phyloP scores from a whole-genome alignment of 208 protist genomes.

The Acanthamoeba quina region DNA sequence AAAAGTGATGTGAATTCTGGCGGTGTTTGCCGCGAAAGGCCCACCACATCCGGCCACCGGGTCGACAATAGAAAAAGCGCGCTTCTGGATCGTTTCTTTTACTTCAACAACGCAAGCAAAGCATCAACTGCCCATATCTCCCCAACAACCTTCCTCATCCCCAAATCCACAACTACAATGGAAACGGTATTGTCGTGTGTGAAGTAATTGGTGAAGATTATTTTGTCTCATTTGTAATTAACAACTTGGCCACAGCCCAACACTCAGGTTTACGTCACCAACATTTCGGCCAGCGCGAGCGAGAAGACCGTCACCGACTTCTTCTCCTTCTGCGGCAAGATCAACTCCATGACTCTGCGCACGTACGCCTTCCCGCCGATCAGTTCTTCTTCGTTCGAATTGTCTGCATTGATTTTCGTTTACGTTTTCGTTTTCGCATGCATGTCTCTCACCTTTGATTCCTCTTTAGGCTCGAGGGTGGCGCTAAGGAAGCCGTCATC shows the following conservation, averaged over 20 bases:
- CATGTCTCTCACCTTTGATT: neutral
- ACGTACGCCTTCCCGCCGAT: conserved; percentile 69
- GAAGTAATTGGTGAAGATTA: neutral
- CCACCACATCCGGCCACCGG: neutral
- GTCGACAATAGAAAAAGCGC: neutral
- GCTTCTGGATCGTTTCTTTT: neutral
- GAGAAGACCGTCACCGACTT: conserved; percentile 82
- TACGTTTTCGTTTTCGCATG: neutral
- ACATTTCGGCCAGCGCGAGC: conserved; percentile 79
- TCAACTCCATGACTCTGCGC: conserved; percentile 76
- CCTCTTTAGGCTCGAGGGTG: neutral
- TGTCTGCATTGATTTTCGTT: neutral
- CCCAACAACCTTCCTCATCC: neutral
- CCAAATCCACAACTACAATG: neutral
- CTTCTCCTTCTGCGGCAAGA: conserved; percentile 84
- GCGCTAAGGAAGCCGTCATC: conserved; percentile 78
- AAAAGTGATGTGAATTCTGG: neutral
- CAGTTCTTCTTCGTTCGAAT: neutral
- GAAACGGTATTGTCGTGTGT: neutral
- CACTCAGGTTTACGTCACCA: conserved; percentile 70
- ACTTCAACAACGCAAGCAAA: neutral
- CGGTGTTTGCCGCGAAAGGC: neutral
- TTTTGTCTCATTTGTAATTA: neutral
- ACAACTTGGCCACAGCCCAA: neutral
- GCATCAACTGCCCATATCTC: neutral